phyloP scores from a whole-genome alignment of 2,329 filamentous ascomycete genomes.

The Neocatenulostroma microsporum region DNA sequence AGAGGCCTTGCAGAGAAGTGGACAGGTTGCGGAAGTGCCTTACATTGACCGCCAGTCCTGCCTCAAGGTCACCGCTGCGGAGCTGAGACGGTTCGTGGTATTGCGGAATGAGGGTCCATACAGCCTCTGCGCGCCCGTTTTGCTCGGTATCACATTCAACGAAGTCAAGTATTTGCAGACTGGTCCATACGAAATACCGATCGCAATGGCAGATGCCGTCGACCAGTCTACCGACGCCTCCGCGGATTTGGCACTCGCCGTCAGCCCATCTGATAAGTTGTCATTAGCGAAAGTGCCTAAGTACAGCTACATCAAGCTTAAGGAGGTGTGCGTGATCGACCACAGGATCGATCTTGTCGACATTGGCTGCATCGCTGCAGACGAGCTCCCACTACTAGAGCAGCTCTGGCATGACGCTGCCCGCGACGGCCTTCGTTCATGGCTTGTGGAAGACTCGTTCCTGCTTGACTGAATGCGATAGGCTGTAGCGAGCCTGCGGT shows the following conservation, averaged over 20 bases:
- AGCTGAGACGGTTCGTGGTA: background rate
- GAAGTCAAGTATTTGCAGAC: too few relatives aligned
- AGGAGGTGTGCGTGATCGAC: background rate
- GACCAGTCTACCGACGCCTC: too few relatives aligned
- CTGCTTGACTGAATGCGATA: too few relatives aligned
- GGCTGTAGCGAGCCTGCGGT: too few relatives aligned
- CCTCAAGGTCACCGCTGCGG: background rate
- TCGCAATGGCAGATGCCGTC: too few relatives aligned
- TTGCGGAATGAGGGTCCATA: background rate
- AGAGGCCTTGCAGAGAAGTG: background rate
- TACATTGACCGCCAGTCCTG: background rate
- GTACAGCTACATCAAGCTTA: background rate
- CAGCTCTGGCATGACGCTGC: background rate
- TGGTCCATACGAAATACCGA: too few relatives aligned
- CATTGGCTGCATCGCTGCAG: background rate
- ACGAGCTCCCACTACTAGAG: background rate
- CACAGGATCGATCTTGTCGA: background rate
- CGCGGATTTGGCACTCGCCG: too few relatives aligned
- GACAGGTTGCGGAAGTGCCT: background rate
- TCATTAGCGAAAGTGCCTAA: background rate
- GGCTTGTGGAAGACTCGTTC: constrained; percentile 1
- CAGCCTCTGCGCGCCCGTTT: background rate
- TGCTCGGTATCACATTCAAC: too few relatives aligned
- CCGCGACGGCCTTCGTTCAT: background rate
- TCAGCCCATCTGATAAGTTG: too few relatives aligned